phyloP scores from a whole-genome alignment of 306 rosid species.

The Vachellia collinsii region DNA sequence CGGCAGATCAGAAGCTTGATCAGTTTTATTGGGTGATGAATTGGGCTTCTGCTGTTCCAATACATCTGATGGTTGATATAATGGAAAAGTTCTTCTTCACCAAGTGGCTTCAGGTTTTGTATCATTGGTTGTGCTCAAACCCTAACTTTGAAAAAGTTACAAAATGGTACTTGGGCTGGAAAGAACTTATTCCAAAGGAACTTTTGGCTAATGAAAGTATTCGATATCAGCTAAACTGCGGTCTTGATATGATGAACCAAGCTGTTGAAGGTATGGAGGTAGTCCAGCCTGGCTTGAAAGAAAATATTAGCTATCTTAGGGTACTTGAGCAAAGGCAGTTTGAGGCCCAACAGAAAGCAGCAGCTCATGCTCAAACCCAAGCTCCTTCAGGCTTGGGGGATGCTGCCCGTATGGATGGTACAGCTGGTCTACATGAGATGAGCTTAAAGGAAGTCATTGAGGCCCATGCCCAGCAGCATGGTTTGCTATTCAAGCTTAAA shows the following conservation, averaged over 20 bases:
- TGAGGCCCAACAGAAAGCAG: conserved; percentile 89
- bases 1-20: conserved; percentile 80
- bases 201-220: conserved; percentile 80
- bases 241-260: conserved; percentile 89
- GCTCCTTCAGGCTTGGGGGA: conserved; percentile 61
- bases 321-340: conserved; percentile 84
- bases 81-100: conserved; percentile 78
- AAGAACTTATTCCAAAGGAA: conserved; percentile 78
- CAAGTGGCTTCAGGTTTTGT: conserved; percentile 88
- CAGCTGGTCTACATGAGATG: conserved; percentile 54
- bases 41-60: conserved; percentile 85
- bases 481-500: conserved; percentile 73
- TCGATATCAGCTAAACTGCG: conserved; percentile 69
- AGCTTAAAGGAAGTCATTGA: conserved; percentile 85
- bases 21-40: conserved; percentile 85
- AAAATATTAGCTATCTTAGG: conserved; percentile 75
- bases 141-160: conserved; percentile 90
- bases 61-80: conserved; percentile 89
- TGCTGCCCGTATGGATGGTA: conserved; percentile 53
- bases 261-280: conserved; percentile 94
- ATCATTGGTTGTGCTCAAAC: conserved; percentile 78
- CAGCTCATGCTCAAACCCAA: conserved; percentile 67
- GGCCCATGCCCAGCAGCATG: conserved; percentile 75
- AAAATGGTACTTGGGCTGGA: conserved; percentile 91
- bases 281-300: conserved; percentile 87